phyloP scores from a whole-genome alignment of 768 basidiomycete species.

The Tubosaeta sp. region DNA sequence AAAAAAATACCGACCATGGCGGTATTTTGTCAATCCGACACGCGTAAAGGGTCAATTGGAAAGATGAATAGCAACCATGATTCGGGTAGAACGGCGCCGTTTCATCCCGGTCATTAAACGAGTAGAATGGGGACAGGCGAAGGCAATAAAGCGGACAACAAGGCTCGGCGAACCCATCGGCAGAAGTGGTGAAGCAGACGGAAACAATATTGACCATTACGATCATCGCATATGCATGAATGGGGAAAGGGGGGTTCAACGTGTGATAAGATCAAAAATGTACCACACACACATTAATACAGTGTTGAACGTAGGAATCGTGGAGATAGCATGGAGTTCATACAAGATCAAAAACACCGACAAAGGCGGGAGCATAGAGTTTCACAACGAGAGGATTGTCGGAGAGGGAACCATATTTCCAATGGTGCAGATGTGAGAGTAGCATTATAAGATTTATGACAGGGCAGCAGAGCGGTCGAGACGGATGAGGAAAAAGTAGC shows the following conservation, averaged over 20 bases:
- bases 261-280: background rate
- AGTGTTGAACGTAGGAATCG: slow-evolving; percentile 21
- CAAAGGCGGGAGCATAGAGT: background rate
- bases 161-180: background rate
- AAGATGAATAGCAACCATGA: background rate
- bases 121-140: background rate
- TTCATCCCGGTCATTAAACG: background rate
- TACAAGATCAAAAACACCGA: slow-evolving; percentile 4
- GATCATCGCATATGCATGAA: slow-evolving; percentile 3
- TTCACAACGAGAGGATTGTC: background rate
- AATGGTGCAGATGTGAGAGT: background rate
- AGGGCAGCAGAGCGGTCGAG: background rate
- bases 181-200: background rate
- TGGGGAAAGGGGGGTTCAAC: slow-evolving; percentile 11
- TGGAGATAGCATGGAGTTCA: slow-evolving; percentile 16
- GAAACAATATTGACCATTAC: background rate
- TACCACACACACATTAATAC: slow-evolving; percentile 5
- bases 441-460: background rate
- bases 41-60: background rate
- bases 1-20: background rate
- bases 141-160: background rate
- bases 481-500: background rate
- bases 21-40: slow-evolving; percentile 1
- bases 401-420: slow-evolving; percentile 2
- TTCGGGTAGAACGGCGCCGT: background rate